Evolutionary conservation across 1,139 yeast species (phyloP).

Genomic region (Debaryomycetaceae sp.): DNA sequence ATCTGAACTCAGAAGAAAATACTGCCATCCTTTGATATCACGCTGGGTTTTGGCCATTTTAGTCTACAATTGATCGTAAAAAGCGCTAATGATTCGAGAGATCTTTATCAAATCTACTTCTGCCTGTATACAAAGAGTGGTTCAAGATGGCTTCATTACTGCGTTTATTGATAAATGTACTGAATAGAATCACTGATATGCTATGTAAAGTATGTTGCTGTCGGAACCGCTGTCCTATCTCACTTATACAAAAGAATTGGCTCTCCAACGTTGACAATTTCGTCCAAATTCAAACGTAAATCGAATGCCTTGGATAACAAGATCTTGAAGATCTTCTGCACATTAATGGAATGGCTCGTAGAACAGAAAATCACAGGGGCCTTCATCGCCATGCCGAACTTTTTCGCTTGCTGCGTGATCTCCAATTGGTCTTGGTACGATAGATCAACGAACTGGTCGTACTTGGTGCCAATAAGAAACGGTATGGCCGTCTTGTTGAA

Average conservation of each 20-base stretch:
- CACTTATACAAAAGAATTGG: slow-evolving; percentile 75
- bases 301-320: slow-evolving; percentile 92
- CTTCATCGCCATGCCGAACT: slow-evolving; percentile 88
- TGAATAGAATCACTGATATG: slow-evolving; percentile 4
- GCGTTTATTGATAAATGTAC: not conserved
- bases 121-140: not conserved
- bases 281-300: slow-evolving; percentile 78
- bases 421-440: slow-evolving; percentile 81
- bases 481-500: slow-evolving; percentile 92
- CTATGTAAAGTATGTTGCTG: slow-evolving; percentile 1
- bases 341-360: slow-evolving; percentile 88
- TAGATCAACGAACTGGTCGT: slow-evolving; percentile 80
- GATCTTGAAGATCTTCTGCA: slow-evolving; percentile 90
- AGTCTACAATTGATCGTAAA: not conserved
- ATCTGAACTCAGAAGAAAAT: slow-evolving; percentile 13
- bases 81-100: too few species aligned
- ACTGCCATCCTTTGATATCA: slow-evolving; percentile 34
- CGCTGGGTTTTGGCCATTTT: slow-evolving; percentile 21
- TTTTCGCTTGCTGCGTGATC: slow-evolving; percentile 79
- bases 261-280: slow-evolving; percentile 79
- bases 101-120: too few species aligned
- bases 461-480: slow-evolving; percentile 89
- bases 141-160: not conserved
- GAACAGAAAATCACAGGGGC: slow-evolving; percentile 90
- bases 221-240: not conserved